phyloP scores from a whole-genome alignment of 148 eudicot species.

The Arbutus unedo region DNA sequence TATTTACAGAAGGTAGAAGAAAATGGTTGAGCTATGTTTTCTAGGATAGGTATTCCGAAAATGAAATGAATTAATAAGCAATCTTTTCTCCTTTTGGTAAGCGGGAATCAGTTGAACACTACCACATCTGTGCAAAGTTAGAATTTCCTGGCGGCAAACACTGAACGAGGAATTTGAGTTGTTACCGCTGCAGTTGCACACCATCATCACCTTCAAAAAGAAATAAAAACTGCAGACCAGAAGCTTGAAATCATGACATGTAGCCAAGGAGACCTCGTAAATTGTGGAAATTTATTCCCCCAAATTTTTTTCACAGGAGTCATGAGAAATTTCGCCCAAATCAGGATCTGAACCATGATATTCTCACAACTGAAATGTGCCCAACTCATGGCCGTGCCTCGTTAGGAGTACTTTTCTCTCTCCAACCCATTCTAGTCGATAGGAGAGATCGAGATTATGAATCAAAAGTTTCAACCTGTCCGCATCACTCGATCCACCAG shows the following conservation, averaged over 20 bases:
- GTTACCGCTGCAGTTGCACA: background rate
- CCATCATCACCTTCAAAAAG: background rate
- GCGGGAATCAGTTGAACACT: background rate
- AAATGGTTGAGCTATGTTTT: background rate
- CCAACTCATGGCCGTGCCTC: constrained; percentile 69
- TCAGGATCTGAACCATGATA: background rate
- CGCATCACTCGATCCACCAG: constrained; percentile 37
- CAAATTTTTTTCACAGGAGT: background rate
- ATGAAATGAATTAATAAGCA: background rate
- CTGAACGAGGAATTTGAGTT: background rate
- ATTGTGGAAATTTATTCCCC: background rate
- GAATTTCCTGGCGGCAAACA: background rate
- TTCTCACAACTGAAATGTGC: constrained; percentile 59
- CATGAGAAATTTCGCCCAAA: background rate
- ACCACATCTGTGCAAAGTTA: background rate
- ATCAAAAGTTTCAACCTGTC: constrained; percentile 61
- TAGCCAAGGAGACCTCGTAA: background rate
- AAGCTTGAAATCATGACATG: constrained; percentile 3
- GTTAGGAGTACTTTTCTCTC: constrained; percentile 62
- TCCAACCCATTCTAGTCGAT: constrained; percentile 78
- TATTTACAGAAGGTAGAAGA: background rate
- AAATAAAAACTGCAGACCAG: constrained; percentile 1
- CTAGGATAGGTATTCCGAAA: background rate
- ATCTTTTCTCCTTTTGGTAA: background rate
- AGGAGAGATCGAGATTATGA: constrained; percentile 82